Conservation (phyloP, 495 filamentous ascomycete genomes). For the Tirmania nivea region DNA sequence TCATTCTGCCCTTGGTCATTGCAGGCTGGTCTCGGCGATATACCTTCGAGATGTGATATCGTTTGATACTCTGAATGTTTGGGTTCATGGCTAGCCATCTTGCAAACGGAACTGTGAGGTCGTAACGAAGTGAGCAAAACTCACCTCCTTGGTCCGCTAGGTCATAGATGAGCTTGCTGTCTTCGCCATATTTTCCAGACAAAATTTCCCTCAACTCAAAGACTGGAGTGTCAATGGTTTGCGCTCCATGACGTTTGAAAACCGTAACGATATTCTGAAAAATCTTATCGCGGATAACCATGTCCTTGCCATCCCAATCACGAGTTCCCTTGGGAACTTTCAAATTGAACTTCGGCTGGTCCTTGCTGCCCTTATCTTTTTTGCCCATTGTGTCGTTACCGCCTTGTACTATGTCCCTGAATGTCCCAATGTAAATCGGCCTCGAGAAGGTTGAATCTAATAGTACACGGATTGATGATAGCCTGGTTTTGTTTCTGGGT, state of each 20-base stretch:
- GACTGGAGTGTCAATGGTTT: conserved; percentile 62
- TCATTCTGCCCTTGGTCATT: conserved; percentile 74
- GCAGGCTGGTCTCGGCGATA: conserved; percentile 36
- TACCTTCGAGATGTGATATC: conserved; percentile 79
- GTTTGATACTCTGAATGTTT: conserved; percentile 50
- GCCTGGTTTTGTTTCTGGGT: too few species aligned
- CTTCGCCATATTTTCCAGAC: conserved; percentile 78
- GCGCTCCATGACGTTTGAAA: conserved; percentile 75
- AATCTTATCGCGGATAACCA: conserved; percentile 63
- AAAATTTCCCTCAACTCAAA: conserved; percentile 42
- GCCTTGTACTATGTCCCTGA: too few species aligned
- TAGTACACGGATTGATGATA: too few species aligned
- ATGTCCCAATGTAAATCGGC: too few species aligned
- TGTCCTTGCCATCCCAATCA: conserved; percentile 41
- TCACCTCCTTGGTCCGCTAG: conserved; percentile 71
- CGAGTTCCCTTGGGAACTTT: conserved; percentile 20
- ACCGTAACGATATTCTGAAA: conserved; percentile 62
- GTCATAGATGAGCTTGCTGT: conserved; percentile 78
- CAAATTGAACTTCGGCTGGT: conserved; percentile 16
- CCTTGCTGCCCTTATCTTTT: conserved; percentile 12
- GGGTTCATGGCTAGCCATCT: conserved; percentile 74
- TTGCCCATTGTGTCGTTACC: conserved; percentile 3
- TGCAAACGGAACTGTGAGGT: conserved; percentile 78
- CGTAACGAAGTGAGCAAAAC: conserved; percentile 67
- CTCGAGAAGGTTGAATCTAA: too few species aligned